Evolutionary conservation across 2,329 filamentous ascomycete species (phyloP), one percentile per base, ranked within the genome.

Genomic region (Colletotrichum sp.): DNA sequence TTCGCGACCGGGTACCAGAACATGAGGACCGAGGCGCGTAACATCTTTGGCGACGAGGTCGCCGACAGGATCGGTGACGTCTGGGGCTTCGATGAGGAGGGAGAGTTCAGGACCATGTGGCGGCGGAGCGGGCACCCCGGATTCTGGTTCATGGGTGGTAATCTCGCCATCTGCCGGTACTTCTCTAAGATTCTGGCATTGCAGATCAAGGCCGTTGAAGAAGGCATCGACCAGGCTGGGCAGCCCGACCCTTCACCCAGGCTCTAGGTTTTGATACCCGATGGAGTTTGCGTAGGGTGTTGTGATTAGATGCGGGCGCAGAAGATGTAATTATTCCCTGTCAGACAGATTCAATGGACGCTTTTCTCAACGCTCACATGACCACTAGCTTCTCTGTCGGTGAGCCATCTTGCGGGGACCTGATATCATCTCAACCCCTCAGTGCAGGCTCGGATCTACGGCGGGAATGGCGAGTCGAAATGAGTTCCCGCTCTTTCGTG

Each of bases 1-100:
- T 78, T 86, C 38, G 84, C 84, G 7, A 85, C 84, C 1, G 83
- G 86, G 8, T 91, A 88, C 77, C 84, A 89, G 54, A 90, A 89
- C 77, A 90, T 90, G 85, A 82, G 85, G 12, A 88, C 85, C 3
- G 87, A 86, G 2, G 83, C 87, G 36, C 81, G 85, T 36, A 85
- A 86, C 70, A 83, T 87, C 3, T 79, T 91, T 34, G 89, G 89
- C 3, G 84, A 88, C 70, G 82, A 85, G 66, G 80, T 90, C 51
- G 88, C 87, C 5, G 84, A 88, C 74, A 79, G 83, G 8, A 82
- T 86, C 38, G 83, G 82, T 33, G 86, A 87, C 73, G 84, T 88
- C 55, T 87, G 87, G 84, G 86, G 85, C 55, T 79, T 88, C 70
- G 86, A 89, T 73, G 81, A 83, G 31, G 87, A 88, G 76, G 86